These are phyloP conservation scores for Pythium biforme DNA, from an alignment of 352 stramenopile species.

Conservation along the genomic window DNA sequence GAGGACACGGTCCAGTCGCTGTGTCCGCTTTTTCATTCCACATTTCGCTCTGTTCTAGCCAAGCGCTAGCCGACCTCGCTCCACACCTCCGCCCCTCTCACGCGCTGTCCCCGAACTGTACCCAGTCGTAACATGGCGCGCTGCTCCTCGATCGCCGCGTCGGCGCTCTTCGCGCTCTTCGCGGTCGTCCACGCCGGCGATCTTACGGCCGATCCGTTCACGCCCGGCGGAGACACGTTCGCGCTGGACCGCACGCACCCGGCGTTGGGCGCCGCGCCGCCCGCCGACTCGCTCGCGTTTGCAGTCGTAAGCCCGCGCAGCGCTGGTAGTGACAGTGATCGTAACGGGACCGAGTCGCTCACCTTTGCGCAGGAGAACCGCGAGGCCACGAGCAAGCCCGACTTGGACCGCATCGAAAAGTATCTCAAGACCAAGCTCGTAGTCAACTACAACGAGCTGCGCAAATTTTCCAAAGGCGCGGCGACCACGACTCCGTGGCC, in stretches of 20 bases:
- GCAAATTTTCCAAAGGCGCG: constrained; percentile 6
- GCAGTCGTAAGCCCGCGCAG: not conserved
- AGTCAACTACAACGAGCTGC: constrained; percentile 22
- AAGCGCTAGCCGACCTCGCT: not conserved
- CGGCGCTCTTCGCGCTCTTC: not conserved
- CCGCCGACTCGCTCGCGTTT: constrained; percentile 13
- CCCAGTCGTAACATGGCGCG: no score
- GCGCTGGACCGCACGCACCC: constrained; percentile 27
- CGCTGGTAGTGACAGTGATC: not conserved
- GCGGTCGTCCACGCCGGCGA: not conserved
- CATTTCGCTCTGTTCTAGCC: not conserved
- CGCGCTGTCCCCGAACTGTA: no score
- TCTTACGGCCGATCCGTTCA: constrained; percentile 8
- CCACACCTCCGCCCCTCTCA: no score
- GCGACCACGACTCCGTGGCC: not conserved
- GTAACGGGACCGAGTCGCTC: no score
- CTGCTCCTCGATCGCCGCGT: no score
- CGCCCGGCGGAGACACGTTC: constrained; percentile 20
- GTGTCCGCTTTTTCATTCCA: not conserved
- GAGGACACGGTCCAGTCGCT: no score
- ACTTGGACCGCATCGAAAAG: constrained; percentile 18
- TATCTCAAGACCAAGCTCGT: constrained; percentile 20
- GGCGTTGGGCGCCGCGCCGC: constrained; percentile 9
- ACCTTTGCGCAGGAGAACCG: not conserved
- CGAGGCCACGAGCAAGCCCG: constrained; percentile 8